phyloP scores from a whole-genome alignment of 306 rosid genomes.

The Biancaea sappan region DNA sequence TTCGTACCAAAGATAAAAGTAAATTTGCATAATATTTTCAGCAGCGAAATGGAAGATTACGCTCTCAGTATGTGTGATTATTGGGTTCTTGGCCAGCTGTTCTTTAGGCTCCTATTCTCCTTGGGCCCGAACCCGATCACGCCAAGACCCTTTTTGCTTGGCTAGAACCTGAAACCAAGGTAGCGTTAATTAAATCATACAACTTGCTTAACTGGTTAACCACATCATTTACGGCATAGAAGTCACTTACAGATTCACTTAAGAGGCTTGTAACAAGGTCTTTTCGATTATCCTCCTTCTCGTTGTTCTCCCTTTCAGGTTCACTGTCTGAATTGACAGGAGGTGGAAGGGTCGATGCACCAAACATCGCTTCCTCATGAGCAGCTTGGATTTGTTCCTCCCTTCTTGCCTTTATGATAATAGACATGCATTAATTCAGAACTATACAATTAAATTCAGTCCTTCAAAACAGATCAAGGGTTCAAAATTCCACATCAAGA shows the following conservation, averaged over 20 bases:
- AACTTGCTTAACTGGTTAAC: background rate
- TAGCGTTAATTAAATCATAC: slow-evolving; percentile 21
- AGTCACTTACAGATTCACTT: slow-evolving; percentile 70
- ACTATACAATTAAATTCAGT: slow-evolving; percentile 1
- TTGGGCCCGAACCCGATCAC: slow-evolving; percentile 85
- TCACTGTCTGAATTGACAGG: slow-evolving; percentile 50
- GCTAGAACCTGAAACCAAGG: slow-evolving; percentile 67
- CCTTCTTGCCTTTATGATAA: slow-evolving; percentile 61
- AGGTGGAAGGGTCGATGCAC: slow-evolving; percentile 51
- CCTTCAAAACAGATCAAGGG: slow-evolving; percentile 12
- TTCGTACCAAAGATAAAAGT: background rate
- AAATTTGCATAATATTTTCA: slow-evolving; percentile 11
- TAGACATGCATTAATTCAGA: slow-evolving; percentile 3
- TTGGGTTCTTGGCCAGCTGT: slow-evolving; percentile 2
- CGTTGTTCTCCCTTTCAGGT: slow-evolving; percentile 52
- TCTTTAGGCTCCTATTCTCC: slow-evolving; percentile 33
- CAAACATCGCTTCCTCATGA: slow-evolving; percentile 94
- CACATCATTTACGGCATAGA: background rate
- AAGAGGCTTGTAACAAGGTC: slow-evolving; percentile 63
- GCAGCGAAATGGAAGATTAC: slow-evolving; percentile 7
- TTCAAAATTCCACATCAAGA: slow-evolving; percentile 17
- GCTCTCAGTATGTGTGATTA: slow-evolving; percentile 2
- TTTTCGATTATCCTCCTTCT: slow-evolving; percentile 48
- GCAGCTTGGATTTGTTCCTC: slow-evolving; percentile 85
- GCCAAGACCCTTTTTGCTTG: slow-evolving; percentile 88